Evolutionary conservation across 139 green algal species (phyloP).

Genomic region (Chlamydomonas sp.): DNA sequence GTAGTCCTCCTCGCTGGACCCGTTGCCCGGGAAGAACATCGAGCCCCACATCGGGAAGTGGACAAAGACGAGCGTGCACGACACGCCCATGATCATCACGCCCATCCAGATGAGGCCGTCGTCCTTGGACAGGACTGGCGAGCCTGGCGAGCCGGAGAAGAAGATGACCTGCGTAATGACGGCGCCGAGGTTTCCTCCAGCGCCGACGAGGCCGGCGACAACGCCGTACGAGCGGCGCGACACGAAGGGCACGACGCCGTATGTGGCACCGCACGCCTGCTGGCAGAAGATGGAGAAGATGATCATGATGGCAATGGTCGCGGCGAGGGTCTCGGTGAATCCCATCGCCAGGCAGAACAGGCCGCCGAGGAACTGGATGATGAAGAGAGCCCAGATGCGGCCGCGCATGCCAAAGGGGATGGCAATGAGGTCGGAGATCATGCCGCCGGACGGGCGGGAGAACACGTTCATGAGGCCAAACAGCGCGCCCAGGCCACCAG

Average conservation of each 20-base stretch:
- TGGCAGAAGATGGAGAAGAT: slow-evolving; percentile 80
- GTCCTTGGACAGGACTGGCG: slow-evolving; percentile 20
- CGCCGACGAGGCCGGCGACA: slow-evolving; percentile 80
- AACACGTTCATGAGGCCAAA: slow-evolving; percentile 93
- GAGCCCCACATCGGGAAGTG: slow-evolving; percentile 92
- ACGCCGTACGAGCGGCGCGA: slow-evolving; percentile 74
- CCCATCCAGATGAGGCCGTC: slow-evolving; percentile 83
- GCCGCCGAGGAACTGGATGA: slow-evolving; percentile 62
- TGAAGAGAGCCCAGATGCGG: slow-evolving; percentile 62
- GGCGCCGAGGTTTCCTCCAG: slow-evolving; percentile 82
- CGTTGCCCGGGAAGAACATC: slow-evolving; percentile 64
- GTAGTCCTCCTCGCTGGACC: slow-evolving; percentile 81
- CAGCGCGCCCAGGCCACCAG: slow-evolving; percentile 28
- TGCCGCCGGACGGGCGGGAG: slow-evolving; percentile 67
- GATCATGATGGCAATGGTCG: slow-evolving; percentile 74
- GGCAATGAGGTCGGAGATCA: slow-evolving; percentile 49
- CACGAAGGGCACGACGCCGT: slow-evolving; percentile 86
- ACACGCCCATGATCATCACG: slow-evolving; percentile 69
- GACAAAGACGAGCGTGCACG: slow-evolving; percentile 61
- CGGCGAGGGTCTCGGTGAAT: slow-evolving; percentile 46
- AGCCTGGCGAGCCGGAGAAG: slow-evolving; percentile 49
- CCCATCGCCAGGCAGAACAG: slow-evolving; percentile 74
- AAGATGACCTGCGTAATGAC: slow-evolving; percentile 84
- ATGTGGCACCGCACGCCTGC: slow-evolving; percentile 50
- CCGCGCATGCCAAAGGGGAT: slow-evolving; percentile 68